phyloP scores from a whole-genome alignment of 495 filamentous ascomycete genomes.

The Mytilinidion resinicola region DNA sequence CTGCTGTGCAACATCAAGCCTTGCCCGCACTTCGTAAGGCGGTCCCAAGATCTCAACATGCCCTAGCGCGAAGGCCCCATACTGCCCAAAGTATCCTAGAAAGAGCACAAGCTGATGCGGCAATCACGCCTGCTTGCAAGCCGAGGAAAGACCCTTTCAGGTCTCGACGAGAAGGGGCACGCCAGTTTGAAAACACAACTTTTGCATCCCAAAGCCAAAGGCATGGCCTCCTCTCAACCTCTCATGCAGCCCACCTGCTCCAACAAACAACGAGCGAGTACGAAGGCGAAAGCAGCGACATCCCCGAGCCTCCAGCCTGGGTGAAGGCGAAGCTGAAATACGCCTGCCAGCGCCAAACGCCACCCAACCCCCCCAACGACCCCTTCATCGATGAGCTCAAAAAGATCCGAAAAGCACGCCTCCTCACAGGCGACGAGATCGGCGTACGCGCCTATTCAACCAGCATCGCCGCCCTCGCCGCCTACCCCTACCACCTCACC shows the following conservation, averaged over 20 bases:
- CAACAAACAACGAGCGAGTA: constrained; percentile 69
- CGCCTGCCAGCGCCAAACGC: constrained; percentile 75
- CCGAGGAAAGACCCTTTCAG: constrained; percentile 1
- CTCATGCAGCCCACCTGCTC: constrained; percentile 37
- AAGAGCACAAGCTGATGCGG: constrained; percentile 48
- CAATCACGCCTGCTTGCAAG: constrained; percentile 8
- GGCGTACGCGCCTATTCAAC: constrained; percentile 85
- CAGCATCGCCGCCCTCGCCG: constrained; percentile 72
- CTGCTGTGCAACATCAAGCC: background rate
- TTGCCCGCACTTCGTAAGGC: constrained; percentile 1
- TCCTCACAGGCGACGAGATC: constrained; percentile 65
- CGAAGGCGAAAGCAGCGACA: constrained; percentile 35
- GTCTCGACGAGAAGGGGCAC: constrained; percentile 12
- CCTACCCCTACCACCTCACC: constrained; percentile 65
- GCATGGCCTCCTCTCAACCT: background rate
- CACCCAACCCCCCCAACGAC: constrained; percentile 62
- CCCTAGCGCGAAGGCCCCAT: constrained; percentile 2
- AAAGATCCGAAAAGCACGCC: constrained; percentile 65
- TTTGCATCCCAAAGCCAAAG: constrained; percentile 13
- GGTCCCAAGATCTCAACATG: constrained; percentile 6
- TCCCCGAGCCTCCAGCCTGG: constrained; percentile 63
- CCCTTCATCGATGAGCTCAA: constrained; percentile 68
- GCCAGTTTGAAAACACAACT: constrained; percentile 17
- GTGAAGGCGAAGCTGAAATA: constrained; percentile 59
- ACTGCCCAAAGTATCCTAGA: constrained; percentile 40